These are phyloP conservation scores for Fusarium temperatum DNA, from an alignment of 2,329 filamentous ascomycete genomes.

Conservation along the genomic window DNA sequence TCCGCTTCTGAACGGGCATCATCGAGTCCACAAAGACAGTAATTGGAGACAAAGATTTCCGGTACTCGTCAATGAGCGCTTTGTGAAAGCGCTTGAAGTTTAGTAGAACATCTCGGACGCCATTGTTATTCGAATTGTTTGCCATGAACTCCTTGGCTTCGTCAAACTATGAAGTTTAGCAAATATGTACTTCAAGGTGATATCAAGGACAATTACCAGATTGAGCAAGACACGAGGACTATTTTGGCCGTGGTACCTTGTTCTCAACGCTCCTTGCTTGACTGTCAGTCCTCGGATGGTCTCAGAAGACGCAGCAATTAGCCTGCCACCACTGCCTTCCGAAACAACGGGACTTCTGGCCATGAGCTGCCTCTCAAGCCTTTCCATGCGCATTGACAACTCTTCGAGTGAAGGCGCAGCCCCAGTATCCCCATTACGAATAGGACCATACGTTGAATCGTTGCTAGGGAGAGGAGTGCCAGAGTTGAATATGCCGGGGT, in stretches of 20 bases:
- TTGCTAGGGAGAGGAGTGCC: conserved; percentile 34
- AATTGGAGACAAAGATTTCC: conserved; percentile 59
- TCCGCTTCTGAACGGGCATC: conserved; percentile 65
- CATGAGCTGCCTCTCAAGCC: conserved; percentile 61
- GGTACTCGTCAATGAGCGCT: conserved; percentile 58
- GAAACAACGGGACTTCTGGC: conserved; percentile 53
- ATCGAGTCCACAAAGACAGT: conserved; percentile 67
- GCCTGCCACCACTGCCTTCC: conserved; percentile 46
- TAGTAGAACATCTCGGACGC: conserved; percentile 54
- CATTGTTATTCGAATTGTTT: conserved; percentile 51
- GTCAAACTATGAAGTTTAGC: conserved; percentile 54
- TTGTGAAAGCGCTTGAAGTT: conserved; percentile 59
- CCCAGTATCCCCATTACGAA: conserved; percentile 47
- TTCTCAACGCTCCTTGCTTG: conserved; percentile 57
- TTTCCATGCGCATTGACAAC: conserved; percentile 59
- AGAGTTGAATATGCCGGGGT: conserved; percentile 37
- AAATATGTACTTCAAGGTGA: neutral
- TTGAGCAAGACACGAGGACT: conserved; percentile 63
- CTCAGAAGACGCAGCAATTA: conserved; percentile 50
- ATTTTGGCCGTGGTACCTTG: conserved; percentile 63
- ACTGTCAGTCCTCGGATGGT: conserved; percentile 61
- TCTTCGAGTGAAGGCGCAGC: conserved; percentile 55
- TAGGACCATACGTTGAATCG: conserved; percentile 38
- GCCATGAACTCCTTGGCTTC: conserved; percentile 63
- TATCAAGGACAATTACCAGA: conserved; percentile 51